Conservation (phyloP, 2,329 filamentous ascomycete genomes). For the Cadophora luteo-olivacea region DNA sequence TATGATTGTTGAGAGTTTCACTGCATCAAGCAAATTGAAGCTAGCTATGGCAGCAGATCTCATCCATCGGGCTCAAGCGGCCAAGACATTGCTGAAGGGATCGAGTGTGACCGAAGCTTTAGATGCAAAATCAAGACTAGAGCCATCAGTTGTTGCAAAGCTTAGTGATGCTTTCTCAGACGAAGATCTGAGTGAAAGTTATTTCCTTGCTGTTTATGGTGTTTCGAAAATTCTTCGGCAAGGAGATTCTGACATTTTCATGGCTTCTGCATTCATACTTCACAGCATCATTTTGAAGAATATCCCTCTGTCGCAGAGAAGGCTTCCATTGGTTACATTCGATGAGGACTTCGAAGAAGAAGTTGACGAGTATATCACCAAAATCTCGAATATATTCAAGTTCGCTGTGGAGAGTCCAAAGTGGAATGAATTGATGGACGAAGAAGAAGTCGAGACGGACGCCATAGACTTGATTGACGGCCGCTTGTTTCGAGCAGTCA, state of each 20-base stretch:
- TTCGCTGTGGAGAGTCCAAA: slow-evolving; percentile 44
- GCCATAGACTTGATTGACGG: slow-evolving; percentile 63
- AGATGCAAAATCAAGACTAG: slow-evolving; percentile 9
- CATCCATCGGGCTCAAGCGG: slow-evolving; percentile 27
- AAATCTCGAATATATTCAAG: slow-evolving; percentile 47
- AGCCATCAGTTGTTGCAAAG: slow-evolving; percentile 25
- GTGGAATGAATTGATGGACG: slow-evolving; percentile 37
- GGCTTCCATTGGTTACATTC: slow-evolving; percentile 45
- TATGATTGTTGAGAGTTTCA: slow-evolving; percentile 51
- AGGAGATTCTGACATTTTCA: slow-evolving; percentile 39
- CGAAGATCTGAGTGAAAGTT: slow-evolving; percentile 45
- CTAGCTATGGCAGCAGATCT: slow-evolving; percentile 30
- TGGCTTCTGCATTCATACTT: slow-evolving; percentile 50
- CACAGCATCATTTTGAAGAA: slow-evolving; percentile 51
- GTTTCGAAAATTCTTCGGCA: slow-evolving; percentile 45
- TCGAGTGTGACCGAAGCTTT: slow-evolving; percentile 17
- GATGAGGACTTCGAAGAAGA: slow-evolving; percentile 43
- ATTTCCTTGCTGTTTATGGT: slow-evolving; percentile 40
- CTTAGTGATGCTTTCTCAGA: slow-evolving; percentile 32
- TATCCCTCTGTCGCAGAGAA: slow-evolving; percentile 49
- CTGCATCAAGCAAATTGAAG: slow-evolving; percentile 29
- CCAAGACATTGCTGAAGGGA: slow-evolving; percentile 23
- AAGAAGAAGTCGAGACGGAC: slow-evolving; percentile 48
- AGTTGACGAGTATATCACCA: slow-evolving; percentile 48
- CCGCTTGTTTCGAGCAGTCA: slow-evolving; percentile 47